Evolutionary conservation across 371 early-diverging fungal species (phyloP).

Genomic region (Syncephalastrum sp.): DNA sequence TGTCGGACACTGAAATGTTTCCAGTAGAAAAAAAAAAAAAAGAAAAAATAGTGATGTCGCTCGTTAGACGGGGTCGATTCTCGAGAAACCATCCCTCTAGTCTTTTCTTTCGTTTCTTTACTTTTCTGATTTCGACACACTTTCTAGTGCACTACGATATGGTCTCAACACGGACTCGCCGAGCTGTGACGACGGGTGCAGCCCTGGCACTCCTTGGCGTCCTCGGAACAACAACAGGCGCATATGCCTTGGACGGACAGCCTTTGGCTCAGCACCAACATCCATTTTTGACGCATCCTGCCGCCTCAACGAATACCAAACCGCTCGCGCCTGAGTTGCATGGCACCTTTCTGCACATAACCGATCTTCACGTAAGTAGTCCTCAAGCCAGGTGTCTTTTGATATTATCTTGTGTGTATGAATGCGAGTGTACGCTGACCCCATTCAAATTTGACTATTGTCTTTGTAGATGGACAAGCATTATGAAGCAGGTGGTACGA

Average conservation of each 20-base stretch:
- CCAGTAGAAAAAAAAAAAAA: too few species aligned
- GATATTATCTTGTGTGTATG: background rate
- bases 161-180: too few species aligned
- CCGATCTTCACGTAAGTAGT: slow-evolving; percentile 55
- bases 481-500: slow-evolving; percentile 48
- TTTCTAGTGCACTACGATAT: too few species aligned
- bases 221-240: slow-evolving; percentile 1
- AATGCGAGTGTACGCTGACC: background rate
- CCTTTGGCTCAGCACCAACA: slow-evolving; percentile 6
- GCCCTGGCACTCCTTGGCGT: too few species aligned
- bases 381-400: background rate
- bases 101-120: too few species aligned
- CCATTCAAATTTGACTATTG: background rate
- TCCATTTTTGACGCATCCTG: background rate
- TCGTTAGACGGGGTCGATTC: too few species aligned
- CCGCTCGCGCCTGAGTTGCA: slow-evolving; percentile 6
- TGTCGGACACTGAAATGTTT: too few species aligned
- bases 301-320: background rate
- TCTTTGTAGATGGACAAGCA: slow-evolving; percentile 42
- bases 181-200: too few species aligned
- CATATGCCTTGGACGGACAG: background rate
- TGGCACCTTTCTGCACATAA: slow-evolving; percentile 64
- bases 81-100: too few species aligned
- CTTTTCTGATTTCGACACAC: too few species aligned
- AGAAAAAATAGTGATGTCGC: too few species aligned